Evolutionary conservation across 768 basidiomycete species (phyloP), one percentile per base, ranked within the genome.

Genomic region (Cystobasidium onofrii): DNA sequence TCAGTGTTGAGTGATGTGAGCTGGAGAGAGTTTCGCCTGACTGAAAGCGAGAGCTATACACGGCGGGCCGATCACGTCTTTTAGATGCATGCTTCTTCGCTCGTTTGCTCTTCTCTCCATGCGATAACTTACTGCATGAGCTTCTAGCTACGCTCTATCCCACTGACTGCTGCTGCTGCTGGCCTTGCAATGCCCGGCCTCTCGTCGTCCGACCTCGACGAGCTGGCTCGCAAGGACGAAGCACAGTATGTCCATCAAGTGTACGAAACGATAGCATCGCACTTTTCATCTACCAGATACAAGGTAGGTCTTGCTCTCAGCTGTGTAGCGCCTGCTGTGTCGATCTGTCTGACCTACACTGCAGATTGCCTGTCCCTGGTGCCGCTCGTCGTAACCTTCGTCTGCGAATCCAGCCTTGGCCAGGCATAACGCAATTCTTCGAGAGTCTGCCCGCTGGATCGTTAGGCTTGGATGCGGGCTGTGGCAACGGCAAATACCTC

Each of bases 401-500:
- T n/a, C n/a, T n/a, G n/a, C n/a, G n/a, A n/a, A n/a, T n/a, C 1
- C 44, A 92, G 91, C 91, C 91, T 75, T 95, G 91, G 92, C 92
- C 94, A 3, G 86, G 95, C 74, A 88, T 94, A 60, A 85, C 87
- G 18, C 79, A 82, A 50, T 96, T 95, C 80, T 83, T 96, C 29
- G 83, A 85, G 7, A 86, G 84, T 50, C 80, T 96, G 17, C 86
- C 89, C 17, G 82, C 87, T 23, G 89, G 91, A 29, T 91, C 87
- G 83, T 83, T 96, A 41, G 95, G 95, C 13, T 84, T 99, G 29
- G 96, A 99, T 81, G 90, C 91, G 29, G 96, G 96, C 4, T 92
- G 92, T 29, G 96, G 96, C 0, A 99, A 99, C 77, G 96, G 96
- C 55, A 98, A 99, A 85, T 98, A 98, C 82, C 86, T 98, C 1